Evolutionary conservation across 2,329 filamentous ascomycete species (phyloP).

Genomic region (Aspergillus ochraceus): DNA sequence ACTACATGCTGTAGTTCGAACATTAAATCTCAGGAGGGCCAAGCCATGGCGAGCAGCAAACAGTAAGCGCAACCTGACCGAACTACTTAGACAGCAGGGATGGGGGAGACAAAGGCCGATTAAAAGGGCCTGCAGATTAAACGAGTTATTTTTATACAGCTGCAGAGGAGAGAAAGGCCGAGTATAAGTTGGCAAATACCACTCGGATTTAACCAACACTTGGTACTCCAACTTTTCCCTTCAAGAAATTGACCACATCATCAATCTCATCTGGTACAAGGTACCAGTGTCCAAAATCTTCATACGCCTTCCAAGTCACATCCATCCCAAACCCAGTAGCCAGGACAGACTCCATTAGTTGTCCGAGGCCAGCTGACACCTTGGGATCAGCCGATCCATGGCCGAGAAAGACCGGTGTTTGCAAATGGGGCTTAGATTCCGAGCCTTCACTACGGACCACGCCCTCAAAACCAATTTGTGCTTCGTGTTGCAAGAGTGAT

Average conservation of each 20-base stretch:
- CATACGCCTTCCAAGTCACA: slow-evolving; percentile 15
- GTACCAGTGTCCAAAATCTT: neutral
- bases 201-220: no score
- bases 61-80: no score
- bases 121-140: no score
- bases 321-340: slow-evolving; percentile 15
- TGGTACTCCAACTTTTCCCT: neutral
- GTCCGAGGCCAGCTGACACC: slow-evolving; percentile 12
- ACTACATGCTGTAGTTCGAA: no score
- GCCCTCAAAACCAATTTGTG: neutral
- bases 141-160: no score
- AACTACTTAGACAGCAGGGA: no score
- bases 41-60: no score
- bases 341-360: slow-evolving; percentile 15
- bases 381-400: slow-evolving; percentile 18
- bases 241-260: neutral
- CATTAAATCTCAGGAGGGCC: no score
- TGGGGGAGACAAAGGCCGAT: no score
- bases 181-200: no score
- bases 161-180: no score
- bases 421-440: neutral
- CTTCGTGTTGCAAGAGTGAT: neutral
- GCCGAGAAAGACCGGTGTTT: slow-evolving; percentile 19
- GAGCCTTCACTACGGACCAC: no score
- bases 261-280: neutral